Evolutionary conservation across 257 asterid genomes (phyloP), one percentile per base, ranked within the genome.

Genomic region (Penstemon davidsonii): DNA sequence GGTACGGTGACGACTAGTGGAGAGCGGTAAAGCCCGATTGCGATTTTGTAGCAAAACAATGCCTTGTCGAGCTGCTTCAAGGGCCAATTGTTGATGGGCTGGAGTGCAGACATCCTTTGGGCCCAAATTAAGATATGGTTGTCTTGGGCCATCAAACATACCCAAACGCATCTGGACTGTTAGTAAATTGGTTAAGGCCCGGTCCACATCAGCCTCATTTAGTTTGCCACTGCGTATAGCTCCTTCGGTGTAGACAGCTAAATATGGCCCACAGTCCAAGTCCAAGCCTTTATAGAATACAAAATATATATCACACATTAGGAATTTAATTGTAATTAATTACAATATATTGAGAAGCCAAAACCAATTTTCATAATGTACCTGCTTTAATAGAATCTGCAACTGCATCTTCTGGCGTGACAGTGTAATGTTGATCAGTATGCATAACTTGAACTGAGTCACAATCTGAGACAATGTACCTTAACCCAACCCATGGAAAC

Each of bases 51-150:
- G 85, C 38, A 90, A 79, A 46, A 93, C 99, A 0, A 90, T 85
- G 12, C 97, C 97, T 87, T 93, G 97, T 6, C 85, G 94, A 71
- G 99, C 99, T 3, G 99, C 96, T 77, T 93, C 89, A 0, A 90
- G 92, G 55, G 97, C 92, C 62, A 93, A 55, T 3, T 90, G 81
- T 55, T 87, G 78, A 80, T 93, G 97, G 78, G 96, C 87, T 3
- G 85, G 75, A 0, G 84, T 76, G 63, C 99, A 93, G 6, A 93
- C 96, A 12, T 90, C 96, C 13, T n/a, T 78, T 8, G 94, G 95
- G 70, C 99, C 97, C 53, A 93, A 65, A 51, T 88, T 62, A 5
- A 66, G 72, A 50, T 83, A 93, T 2, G 88, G 92, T 5, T 78
- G 87, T 56, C 72, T 72, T 3, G 87, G 76, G 36, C 97, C 99